Conservation (phyloP, 352 stramenopile genomes). For the Phytophthora megakarya region DNA sequence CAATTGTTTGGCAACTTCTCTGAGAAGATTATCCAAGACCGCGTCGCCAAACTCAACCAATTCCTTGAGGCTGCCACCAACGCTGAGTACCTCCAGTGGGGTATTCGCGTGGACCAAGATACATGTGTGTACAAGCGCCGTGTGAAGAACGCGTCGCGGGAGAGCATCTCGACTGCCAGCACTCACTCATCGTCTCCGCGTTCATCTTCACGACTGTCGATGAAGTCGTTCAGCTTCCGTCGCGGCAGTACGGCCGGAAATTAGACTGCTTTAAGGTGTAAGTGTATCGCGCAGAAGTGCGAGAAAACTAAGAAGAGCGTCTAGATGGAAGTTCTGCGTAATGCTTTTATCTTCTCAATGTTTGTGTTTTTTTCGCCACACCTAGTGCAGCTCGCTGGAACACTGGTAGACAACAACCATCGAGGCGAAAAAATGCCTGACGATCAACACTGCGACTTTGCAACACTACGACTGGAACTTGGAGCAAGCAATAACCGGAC, state of each 20-base stretch:
- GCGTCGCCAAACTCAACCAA: slow-evolving; percentile 72
- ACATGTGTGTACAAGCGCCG: slow-evolving; percentile 79
- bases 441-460: not conserved
- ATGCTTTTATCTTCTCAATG: slow-evolving; percentile 25
- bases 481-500: not conserved
- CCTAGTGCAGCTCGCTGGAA: not conserved
- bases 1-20: slow-evolving; percentile 76
- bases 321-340: slow-evolving; percentile 45
- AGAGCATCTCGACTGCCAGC: slow-evolving; percentile 49
- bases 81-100: slow-evolving; percentile 76
- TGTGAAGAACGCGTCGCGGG: slow-evolving; percentile 56
- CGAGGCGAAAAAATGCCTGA: not conserved
- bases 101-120: slow-evolving; percentile 75
- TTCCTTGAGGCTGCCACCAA: slow-evolving; percentile 78
- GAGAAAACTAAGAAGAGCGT: slow-evolving; percentile 26
- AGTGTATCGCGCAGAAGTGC: slow-evolving; percentile 36
- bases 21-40: slow-evolving; percentile 79
- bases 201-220: slow-evolving; percentile 64
- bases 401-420: not conserved
- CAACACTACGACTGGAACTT: not conserved
- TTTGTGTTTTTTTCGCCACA: too few species aligned
- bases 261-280: slow-evolving; percentile 33
- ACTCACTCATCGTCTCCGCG: slow-evolving; percentile 59
- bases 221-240: slow-evolving; percentile 78
- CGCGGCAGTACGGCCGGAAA: slow-evolving; percentile 61